A percentile compares a stretch with the other conserved stretches of the same genome.
Conservation (phyloP, 2,329 filamentous ascomycete species). For the Apiospora malaysiana region DNA sequence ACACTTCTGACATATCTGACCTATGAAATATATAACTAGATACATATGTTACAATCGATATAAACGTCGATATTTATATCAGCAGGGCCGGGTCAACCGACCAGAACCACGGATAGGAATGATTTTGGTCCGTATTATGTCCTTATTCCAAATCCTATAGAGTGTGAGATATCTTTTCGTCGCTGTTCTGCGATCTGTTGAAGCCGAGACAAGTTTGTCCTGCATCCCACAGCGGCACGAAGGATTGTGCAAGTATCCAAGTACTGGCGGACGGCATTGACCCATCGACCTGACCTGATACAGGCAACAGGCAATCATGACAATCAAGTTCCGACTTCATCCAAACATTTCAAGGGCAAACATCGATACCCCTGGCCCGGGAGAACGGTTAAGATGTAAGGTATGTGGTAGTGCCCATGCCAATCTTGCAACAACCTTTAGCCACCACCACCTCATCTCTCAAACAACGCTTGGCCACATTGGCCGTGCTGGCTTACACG, state of each 20-base stretch:
- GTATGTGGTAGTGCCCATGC: neutral
- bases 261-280: neutral
- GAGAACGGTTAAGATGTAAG: neutral
- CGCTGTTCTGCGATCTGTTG: neutral
- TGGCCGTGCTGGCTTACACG: neutral
- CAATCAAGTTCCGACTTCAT: neutral
- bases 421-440: constrained; percentile 7
- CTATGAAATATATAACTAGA: neutral
- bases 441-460: constrained; percentile 17
- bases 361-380: constrained; percentile 8
- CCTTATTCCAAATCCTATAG: neutral
- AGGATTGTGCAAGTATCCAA: neutral
- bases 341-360: neutral
- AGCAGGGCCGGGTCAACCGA: neutral
- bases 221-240: neutral
- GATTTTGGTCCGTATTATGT: too few relatives aligned
- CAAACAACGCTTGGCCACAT: neutral
- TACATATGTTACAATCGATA: neutral
- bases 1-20: neutral
- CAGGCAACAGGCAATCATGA: neutral
- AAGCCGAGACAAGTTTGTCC: constrained; percentile 5
- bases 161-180: neutral
- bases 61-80: too few relatives aligned
- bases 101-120: neutral
- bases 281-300: neutral